Conservation (phyloP, 139 green algal species). For the Pycnococcus provasolii region DNA sequence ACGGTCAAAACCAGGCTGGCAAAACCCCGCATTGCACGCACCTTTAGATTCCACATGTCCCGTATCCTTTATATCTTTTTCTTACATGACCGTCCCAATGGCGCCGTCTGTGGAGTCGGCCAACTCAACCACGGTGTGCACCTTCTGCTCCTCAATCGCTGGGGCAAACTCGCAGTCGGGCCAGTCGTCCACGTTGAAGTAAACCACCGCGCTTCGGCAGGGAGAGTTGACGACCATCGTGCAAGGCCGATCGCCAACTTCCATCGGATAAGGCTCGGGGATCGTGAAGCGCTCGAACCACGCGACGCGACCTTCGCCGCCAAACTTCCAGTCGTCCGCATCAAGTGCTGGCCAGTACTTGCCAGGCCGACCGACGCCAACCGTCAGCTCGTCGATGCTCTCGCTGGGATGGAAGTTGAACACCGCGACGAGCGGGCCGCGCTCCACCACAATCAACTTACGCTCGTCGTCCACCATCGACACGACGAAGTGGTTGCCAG, state of each 20-base stretch:
- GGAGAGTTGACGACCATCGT: constrained; percentile 9
- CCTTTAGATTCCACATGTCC: no score
- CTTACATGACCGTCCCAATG: no score
- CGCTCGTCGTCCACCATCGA: constrained; percentile 11
- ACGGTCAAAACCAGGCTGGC: no score
- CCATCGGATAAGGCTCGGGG: constrained; percentile 24
- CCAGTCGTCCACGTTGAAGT: constrained; percentile 7
- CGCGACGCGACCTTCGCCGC: constrained; percentile 53
- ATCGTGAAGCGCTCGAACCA: constrained; percentile 65
- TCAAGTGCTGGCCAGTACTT: constrained; percentile 81
- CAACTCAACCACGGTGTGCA: no score
- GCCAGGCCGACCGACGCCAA: constrained; percentile 53
- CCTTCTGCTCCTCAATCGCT: no score
- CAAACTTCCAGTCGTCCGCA: constrained; percentile 68
- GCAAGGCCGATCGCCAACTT: neutral
- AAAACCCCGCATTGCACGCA: no score
- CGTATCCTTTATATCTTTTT: no score
- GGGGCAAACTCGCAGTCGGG: no score
- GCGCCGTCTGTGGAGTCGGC: no score
- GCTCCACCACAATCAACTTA: constrained; percentile 79
- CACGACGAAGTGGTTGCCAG: constrained; percentile 26
- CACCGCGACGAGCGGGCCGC: constrained; percentile 82
- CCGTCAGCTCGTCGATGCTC: constrained; percentile 61
- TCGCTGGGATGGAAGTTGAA: constrained; percentile 83
- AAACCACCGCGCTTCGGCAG: constrained; percentile 14